phyloP scores from a whole-genome alignment of 2,329 filamentous ascomycete species.

The Aspergillus thermomutatus region DNA sequence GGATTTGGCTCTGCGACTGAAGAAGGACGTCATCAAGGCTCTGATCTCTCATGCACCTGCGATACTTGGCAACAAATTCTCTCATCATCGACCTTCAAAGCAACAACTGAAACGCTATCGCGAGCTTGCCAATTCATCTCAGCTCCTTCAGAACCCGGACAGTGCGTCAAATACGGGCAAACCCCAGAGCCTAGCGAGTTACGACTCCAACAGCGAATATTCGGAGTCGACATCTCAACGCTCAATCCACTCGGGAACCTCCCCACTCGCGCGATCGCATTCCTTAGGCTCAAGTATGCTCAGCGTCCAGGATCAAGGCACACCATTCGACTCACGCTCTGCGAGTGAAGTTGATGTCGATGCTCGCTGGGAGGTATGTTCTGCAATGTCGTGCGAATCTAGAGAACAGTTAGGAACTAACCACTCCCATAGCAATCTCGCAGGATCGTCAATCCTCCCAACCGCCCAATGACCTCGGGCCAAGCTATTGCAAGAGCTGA shows the following conservation, averaged over 20 bases:
- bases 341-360: conserved; percentile 36
- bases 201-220: conserved; percentile 37
- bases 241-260: conserved; percentile 35
- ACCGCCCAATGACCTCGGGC: conserved; percentile 31
- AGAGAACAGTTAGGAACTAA: conserved; percentile 11
- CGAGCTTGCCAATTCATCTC: conserved; percentile 76
- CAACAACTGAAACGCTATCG: conserved; percentile 75
- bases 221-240: conserved; percentile 35
- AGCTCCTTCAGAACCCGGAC: conserved; percentile 53
- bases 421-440: conserved; percentile 27
- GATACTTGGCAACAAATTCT: conserved; percentile 96
- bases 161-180: conserved; percentile 26
- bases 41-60: conserved; percentile 93
- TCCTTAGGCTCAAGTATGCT: conserved; percentile 33
- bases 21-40: conserved; percentile 90
- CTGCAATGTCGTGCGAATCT: not conserved
- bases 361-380: conserved; percentile 37
- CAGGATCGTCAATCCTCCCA: conserved; percentile 29
- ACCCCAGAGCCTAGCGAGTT: conserved; percentile 33
- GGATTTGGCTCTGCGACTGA: conserved; percentile 85
- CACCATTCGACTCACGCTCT: conserved; percentile 31
- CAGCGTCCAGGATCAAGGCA: conserved; percentile 20
- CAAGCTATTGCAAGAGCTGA: conserved; percentile 21
- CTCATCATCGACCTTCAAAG: conserved; percentile 76
- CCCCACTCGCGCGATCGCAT: conserved; percentile 33